Conservation (phyloP, 2,329 filamentous ascomycete genomes). For the Colletotrichum chlorophyti region DNA sequence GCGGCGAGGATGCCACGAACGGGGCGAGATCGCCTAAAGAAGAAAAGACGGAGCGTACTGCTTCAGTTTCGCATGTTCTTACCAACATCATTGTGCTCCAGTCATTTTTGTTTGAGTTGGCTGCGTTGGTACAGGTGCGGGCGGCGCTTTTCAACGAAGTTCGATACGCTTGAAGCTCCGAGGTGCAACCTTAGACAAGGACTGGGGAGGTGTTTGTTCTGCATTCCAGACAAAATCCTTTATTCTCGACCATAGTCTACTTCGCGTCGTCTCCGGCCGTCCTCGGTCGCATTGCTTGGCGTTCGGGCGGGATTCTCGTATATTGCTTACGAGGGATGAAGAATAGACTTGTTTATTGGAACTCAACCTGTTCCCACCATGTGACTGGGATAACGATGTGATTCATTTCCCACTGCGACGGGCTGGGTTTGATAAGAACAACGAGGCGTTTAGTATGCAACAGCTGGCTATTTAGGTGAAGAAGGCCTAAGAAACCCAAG, state of each 20-base stretch:
- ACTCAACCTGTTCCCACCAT: not conserved
- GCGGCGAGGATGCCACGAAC: slow-evolving; percentile 30
- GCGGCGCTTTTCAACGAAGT: slow-evolving; percentile 81
- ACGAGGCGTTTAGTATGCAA: not conserved
- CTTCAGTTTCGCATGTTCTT: slow-evolving; percentile 78
- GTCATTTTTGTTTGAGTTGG: slow-evolving; percentile 79
- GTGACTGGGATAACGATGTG: not conserved
- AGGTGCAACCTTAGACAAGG: not conserved
- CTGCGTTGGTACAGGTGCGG: slow-evolving; percentile 76
- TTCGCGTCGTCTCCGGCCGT: not conserved
- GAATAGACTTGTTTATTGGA: not conserved
- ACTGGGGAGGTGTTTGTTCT: not conserved
- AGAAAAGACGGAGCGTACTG: slow-evolving; percentile 46
- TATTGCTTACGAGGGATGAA: not conserved
- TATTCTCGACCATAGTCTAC: slow-evolving; percentile 10
- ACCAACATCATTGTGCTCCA: slow-evolving; percentile 83
- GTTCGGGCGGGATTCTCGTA: not conserved
- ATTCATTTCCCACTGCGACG: not conserved
- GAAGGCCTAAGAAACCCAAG: not conserved
- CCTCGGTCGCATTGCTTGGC: not conserved
- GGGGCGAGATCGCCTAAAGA: slow-evolving; percentile 36
- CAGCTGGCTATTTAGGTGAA: not conserved
- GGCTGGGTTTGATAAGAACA: not conserved
- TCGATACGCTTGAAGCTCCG: slow-evolving; percentile 55
- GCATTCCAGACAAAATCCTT: not conserved